Evolutionary conservation across 768 basidiomycete species (phyloP).

Genomic region (Xerocomus spinulosus): DNA sequence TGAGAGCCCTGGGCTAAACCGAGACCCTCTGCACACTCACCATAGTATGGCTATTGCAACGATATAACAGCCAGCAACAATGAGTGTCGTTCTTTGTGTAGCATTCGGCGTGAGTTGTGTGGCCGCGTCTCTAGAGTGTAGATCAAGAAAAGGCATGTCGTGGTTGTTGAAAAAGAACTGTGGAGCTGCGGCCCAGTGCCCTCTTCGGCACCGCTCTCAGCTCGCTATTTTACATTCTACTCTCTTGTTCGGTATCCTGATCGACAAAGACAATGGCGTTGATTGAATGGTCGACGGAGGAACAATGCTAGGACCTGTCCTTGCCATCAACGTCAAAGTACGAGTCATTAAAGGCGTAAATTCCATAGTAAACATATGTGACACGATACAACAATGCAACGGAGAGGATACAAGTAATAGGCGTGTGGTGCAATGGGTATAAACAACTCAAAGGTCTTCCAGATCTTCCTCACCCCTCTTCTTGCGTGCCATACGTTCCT

Average conservation of each 20-base stretch:
- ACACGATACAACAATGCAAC: constrained; percentile 21
- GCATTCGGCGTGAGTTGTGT: constrained; percentile 54
- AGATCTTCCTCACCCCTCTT: constrained; percentile 85
- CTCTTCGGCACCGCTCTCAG: not conserved
- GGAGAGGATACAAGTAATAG: constrained; percentile 12
- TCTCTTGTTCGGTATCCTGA: no score
- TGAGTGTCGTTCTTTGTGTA: constrained; percentile 73
- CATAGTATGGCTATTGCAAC: constrained; percentile 76
- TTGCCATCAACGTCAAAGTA: no score
- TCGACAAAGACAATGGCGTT: no score
- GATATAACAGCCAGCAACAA: constrained; percentile 75
- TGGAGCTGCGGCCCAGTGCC: constrained; percentile 1
- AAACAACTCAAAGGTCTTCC: constrained; percentile 42
- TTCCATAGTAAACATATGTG: constrained; percentile 14
- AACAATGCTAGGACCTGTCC: no score
- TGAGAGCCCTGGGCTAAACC: not conserved
- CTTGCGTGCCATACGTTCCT: constrained; percentile 88
- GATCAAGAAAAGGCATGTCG: constrained; percentile 29
- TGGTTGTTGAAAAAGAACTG: constrained; percentile 20
- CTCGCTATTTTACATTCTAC: no score
- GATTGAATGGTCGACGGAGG: no score
- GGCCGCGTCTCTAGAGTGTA: constrained; percentile 25
- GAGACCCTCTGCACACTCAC: constrained; percentile 36
- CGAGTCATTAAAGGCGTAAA: not conserved
- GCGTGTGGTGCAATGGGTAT: constrained; percentile 4